Evolutionary conservation across 2,329 filamentous ascomycete species (phyloP), one percentile per base, ranked within the genome.

Genomic region (Epichloe festucae): DNA sequence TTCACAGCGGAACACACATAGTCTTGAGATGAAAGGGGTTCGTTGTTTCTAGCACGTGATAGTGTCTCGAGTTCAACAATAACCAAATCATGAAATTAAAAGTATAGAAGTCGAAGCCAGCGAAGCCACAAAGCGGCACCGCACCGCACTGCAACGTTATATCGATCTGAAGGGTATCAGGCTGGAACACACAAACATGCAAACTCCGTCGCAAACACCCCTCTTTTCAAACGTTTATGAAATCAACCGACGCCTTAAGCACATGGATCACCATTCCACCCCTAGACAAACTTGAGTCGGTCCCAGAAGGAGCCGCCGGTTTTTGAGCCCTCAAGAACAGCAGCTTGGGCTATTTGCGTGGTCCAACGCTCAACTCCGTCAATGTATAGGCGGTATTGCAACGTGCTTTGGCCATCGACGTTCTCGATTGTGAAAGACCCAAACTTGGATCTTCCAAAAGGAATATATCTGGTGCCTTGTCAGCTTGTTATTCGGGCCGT

Each of bases 401-500:
- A 71, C 41, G 84, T 77, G 62, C 85, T 90, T 41, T 77, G 77
- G 10, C 77, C 74, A 2, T 77, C 73, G 4, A 79, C 76, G 51
- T 81, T 81, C 54, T 84, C 81, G 55, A 98, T 89, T 21, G 88
- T 87, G 50, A 70, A 68, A 2, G 67, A 60, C 2, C 91, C 87
- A 66, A 95, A 91, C 65, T 97, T 97, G 55, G 84, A 89, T 62
- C 89, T 90, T 1, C 91, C 91, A 53, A 84, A 79, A 8, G 91
- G 85, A 45, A 91, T 78, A 59, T 93, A 89, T 59, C 82, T 85
- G 23, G 4, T 17, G 1, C 10, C 3, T 14, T 12, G 50, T 60
- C 17, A 59, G 56, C 35, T 21, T 34, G 21, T 6, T 12, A 31
- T 10, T 5, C 11, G 3, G 6, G 3, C 44, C 11, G 12, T 34